Conservation (phyloP, 106 monocot species). For the Allium fistulosum region DNA sequence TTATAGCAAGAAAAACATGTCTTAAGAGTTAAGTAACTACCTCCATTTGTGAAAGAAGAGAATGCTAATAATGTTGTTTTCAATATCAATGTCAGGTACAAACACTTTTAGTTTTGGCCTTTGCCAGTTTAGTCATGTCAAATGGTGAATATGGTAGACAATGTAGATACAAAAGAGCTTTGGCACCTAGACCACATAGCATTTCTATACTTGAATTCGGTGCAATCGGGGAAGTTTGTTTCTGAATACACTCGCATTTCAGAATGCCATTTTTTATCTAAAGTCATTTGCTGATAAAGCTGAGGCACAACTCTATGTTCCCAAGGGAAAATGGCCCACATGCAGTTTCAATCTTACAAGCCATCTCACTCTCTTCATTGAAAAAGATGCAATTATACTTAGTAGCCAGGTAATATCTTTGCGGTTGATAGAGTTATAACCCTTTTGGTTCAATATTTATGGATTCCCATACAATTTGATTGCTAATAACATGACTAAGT, state of each 20-base stretch:
- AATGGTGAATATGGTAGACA: constrained; percentile 5
- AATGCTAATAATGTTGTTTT: not conserved
- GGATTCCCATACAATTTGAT: no score
- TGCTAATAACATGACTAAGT: no score
- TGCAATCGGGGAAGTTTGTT: constrained; percentile 79
- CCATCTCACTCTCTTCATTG: constrained; percentile 84
- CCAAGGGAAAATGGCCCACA: constrained; percentile 71
- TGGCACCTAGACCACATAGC: constrained; percentile 57
- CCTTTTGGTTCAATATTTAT: no score
- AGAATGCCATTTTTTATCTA: constrained; percentile 81
- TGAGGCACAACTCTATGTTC: constrained; percentile 87
- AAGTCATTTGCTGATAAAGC: constrained; percentile 86
- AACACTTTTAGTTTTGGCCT: constrained; percentile 9
- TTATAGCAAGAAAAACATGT: no score
- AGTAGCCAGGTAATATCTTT: constrained; percentile 44
- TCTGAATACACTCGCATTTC: constrained; percentile 61
- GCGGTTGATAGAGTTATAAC: no score
- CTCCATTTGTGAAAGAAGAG: no score
- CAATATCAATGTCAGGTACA: no score
- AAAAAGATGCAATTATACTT: constrained; percentile 53
- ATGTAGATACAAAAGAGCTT: constrained; percentile 13
- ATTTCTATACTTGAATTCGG: constrained; percentile 86
- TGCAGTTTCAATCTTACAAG: constrained; percentile 86
- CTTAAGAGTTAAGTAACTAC: no score
- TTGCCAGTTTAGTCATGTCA: not conserved